Percentiles rank a stretch among this genome's conserved stretches.
Conservation (phyloP, 192 early-diverging fungal species). For the Paraglomus occultum region DNA sequence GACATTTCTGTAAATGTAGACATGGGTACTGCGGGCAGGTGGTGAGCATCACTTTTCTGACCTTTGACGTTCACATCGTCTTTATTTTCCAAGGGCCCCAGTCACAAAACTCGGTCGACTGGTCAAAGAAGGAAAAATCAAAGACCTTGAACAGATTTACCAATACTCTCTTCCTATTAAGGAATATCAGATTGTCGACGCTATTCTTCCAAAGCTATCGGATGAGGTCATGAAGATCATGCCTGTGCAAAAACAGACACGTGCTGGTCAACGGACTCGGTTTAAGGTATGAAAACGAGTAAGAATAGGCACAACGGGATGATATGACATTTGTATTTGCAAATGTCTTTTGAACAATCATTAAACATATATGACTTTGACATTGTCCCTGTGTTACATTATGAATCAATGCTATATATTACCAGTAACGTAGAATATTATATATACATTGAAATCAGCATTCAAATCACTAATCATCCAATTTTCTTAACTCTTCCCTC, state of each 20-base stretch:
- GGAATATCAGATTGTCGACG: conserved; percentile 99
- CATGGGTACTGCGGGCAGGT: neutral
- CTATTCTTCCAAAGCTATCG: conserved; percentile 93
- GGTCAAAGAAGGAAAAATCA: conserved; percentile 97
- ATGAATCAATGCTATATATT: no score
- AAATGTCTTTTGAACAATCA: neutral
- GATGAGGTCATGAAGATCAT: conserved; percentile 99
- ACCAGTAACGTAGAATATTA: no score
- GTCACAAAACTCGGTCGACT: conserved; percentile 99
- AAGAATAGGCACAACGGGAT: neutral
- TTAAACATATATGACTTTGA: neutral
- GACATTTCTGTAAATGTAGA: neutral
- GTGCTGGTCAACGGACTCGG: conserved; percentile 98
- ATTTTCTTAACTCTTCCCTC: neutral
- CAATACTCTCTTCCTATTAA: conserved; percentile 98
- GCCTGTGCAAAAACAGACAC: conserved; percentile 99
- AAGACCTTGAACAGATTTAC: conserved; percentile 96
- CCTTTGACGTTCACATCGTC: neutral
- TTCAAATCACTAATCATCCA: neutral
- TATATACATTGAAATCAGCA: neutral
- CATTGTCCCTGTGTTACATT: no score
- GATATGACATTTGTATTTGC: neutral
- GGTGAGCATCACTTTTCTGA: conserved; percentile 1
- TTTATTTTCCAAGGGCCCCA: conserved; percentile 59
- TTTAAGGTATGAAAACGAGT: conserved; percentile 67